A percentile compares a stretch with the other conserved stretches of the same genome.
Conservation (phyloP, 805 yeast species). For the Yamadazyma kitorensis region DNA sequence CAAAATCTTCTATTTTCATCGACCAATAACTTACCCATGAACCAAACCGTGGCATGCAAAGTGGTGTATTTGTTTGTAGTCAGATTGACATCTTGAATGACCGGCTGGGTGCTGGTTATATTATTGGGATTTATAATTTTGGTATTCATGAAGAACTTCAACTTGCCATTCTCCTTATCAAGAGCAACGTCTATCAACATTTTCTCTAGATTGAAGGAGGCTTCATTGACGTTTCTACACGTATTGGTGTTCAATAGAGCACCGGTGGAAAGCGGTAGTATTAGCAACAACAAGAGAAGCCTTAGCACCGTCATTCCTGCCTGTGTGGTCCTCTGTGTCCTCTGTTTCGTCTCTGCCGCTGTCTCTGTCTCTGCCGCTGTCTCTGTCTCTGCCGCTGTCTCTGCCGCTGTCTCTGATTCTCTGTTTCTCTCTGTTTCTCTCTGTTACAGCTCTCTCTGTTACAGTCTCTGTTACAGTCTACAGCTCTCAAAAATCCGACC, state of each 20-base stretch:
- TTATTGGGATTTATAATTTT: conserved; percentile 18
- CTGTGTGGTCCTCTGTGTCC: too few relatives aligned
- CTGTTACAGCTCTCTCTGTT: too few relatives aligned
- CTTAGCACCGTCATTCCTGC: too few relatives aligned
- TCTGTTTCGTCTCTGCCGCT: too few relatives aligned
- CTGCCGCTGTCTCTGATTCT: too few relatives aligned
- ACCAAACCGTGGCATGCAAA: conserved; percentile 42
- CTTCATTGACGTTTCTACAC: conserved; percentile 11
- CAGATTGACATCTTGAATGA: conserved; percentile 42
- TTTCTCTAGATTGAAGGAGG: conserved; percentile 18
- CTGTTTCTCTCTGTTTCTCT: too few relatives aligned
- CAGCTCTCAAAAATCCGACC: too few relatives aligned
- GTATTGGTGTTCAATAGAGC: conserved; percentile 23
- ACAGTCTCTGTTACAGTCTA: too few relatives aligned
- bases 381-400: too few relatives aligned
- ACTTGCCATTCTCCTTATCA: conserved; percentile 24
- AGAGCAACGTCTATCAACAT: conserved; percentile 34
- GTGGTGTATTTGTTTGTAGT: conserved; percentile 49
- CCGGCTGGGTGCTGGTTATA: conserved; percentile 9
- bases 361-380: too few relatives aligned
- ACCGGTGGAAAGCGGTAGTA: conserved; percentile 10
- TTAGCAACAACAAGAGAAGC: conserved; percentile 9
- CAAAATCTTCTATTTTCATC: conserved; percentile 45
- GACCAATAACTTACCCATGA: conserved; percentile 40
- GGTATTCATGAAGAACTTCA: conserved; percentile 36